These are phyloP conservation scores for Camellia oleifera DNA, from an alignment of 179 eudicot genomes.

Conservation along the genomic window DNA sequence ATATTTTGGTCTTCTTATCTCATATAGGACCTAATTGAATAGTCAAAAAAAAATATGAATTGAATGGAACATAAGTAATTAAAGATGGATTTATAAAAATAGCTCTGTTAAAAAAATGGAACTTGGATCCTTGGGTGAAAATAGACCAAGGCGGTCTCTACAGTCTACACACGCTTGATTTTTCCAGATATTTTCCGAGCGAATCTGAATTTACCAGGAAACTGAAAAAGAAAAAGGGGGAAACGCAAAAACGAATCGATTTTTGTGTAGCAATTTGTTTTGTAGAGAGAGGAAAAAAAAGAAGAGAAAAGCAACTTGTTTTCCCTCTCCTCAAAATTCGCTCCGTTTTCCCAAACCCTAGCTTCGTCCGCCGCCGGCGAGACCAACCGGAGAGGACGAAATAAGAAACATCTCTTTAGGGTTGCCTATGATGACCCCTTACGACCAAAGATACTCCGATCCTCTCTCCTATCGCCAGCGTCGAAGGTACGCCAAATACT, in stretches of 20 bases:
- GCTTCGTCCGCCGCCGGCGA: background rate
- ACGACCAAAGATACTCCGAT: conserved; percentile 24
- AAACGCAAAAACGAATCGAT: background rate
- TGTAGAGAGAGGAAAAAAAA: background rate
- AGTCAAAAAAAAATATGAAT: too few relatives aligned
- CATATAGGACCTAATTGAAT: too few relatives aligned
- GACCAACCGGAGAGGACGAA: background rate
- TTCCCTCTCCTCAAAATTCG: conserved; percentile 1
- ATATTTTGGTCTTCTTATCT: too few relatives aligned
- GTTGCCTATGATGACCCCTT: conserved; percentile 12
- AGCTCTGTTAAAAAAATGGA: too few relatives aligned
- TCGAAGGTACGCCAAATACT: conserved; percentile 16
- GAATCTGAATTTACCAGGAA: background rate
- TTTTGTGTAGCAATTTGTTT: too few relatives aligned
- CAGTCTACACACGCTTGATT: background rate
- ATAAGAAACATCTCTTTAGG: background rate
- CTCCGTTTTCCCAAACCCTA: background rate
- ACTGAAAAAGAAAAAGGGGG: background rate
- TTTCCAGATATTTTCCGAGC: conserved; percentile 2
- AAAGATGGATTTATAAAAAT: too few relatives aligned
- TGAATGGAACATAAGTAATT: too few relatives aligned
- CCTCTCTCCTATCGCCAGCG: conserved; percentile 23
- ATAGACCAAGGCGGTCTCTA: too few relatives aligned
- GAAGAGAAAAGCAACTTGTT: background rate
- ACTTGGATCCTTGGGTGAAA: too few relatives aligned